Conservation (phyloP, 306 rosid species). For the Medicago ruthenica region DNA sequence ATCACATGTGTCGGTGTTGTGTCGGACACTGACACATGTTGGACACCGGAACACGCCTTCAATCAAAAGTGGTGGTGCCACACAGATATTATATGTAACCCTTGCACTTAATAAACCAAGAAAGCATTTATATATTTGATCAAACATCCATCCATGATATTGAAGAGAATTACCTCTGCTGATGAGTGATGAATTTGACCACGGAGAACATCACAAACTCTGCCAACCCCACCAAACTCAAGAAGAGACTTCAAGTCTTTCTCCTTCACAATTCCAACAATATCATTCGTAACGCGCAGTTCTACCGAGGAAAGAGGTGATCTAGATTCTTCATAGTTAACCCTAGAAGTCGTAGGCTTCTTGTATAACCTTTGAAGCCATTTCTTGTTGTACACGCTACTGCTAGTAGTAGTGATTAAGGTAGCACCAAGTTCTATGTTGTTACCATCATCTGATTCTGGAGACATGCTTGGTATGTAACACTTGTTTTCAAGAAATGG, state of each 20-base stretch:
- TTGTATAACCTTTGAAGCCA: constrained; percentile 47
- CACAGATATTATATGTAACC: too few species aligned
- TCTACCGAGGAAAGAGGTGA: background rate
- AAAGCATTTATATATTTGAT: too few species aligned
- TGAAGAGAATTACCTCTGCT: constrained; percentile 47
- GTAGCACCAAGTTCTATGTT: constrained; percentile 36
- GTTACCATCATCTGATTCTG: too few species aligned
- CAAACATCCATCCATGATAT: too few species aligned
- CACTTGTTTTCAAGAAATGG: too few species aligned
- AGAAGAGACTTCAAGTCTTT: constrained; percentile 40
- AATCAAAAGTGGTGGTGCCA: too few species aligned
- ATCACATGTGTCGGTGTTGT: too few species aligned
- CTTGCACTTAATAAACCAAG: too few species aligned
- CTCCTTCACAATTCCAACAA: constrained; percentile 49
- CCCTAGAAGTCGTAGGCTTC: constrained; percentile 6
- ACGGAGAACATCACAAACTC: constrained; percentile 36
- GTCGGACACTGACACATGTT: too few species aligned
- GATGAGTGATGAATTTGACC: constrained; percentile 11
- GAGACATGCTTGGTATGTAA: too few species aligned
- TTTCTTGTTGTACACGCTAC: constrained; percentile 15
- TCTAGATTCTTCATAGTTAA: constrained; percentile 7
- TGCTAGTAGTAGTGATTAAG: constrained; percentile 25
- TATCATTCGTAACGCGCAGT: too few species aligned
- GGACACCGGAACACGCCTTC: too few species aligned
- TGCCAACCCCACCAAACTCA: constrained; percentile 46